Base-by-base conservation (phyloP, 2,329 filamentous ascomycete species). In the Periconia sp. region DNA sequence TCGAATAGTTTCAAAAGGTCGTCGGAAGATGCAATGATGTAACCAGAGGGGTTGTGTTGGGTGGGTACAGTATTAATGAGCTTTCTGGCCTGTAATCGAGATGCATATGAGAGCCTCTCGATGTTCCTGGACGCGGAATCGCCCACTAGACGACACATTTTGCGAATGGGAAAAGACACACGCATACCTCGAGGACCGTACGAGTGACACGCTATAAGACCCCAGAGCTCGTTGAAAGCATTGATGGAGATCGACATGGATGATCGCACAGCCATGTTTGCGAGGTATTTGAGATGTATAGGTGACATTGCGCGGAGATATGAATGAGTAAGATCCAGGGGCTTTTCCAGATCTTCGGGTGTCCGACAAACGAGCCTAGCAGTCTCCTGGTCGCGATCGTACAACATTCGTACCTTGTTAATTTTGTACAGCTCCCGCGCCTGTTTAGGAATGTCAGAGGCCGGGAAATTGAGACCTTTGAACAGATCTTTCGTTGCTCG, bases 181-280 rank as follows among this genome's bases (percentile, higher is more conserved):
- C 92, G 83, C 90, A 94, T 95, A 3, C 91, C 91, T 43, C 82
- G 82, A 1, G 74, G 58, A 0, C 89, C 91, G 63, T 96, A 96
- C 0, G 88, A 85, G 68, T 96, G 92, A 56, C 91, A 96, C 1
- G 91, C 86, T 41, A 96, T 91, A 27, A 96, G 76, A 0, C 92
- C 92, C 92, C 92, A 96, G 0, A 96, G 76, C 62, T 95, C 89
- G 61, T 84, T 81, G 63, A 95, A 94, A 0, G 90, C 90, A 59
- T 91, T 94, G 66, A 96, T 90, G 1, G 91, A 95, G 56, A 96
- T 92, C 0, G 91, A 96, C 91, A 96, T 96, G 59, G 91, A 96
- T 0, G 91, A 91, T n/a, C 91, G 85, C 0, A 96, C 91, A 8
- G 87, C 88, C 92, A 96, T 96, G 68, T 96, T 92, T 6, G 78